Conservation (phyloP, 176 grass and related monocot species). For the Poa annua region DNA sequence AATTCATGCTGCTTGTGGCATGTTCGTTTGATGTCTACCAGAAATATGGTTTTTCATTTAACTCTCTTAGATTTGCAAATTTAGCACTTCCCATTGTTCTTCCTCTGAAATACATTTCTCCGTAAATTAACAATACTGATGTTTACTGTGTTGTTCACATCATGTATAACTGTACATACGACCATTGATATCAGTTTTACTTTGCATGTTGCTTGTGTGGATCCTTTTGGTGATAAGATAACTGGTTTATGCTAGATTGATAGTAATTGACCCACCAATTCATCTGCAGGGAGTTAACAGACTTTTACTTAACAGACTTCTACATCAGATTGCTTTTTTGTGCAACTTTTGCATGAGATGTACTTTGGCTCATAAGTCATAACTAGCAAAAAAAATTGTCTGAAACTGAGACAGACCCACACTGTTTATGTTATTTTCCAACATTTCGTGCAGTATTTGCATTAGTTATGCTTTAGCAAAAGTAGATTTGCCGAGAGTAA, state of each 20-base stretch:
- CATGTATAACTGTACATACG: not conserved
- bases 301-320: not conserved
- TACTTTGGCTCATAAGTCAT: not conserved
- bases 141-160: not conserved
- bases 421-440: not conserved
- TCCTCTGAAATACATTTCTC: not conserved
- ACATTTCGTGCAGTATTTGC: not conserved
- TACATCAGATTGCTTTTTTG: conserved; percentile 9
- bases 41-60: conserved; percentile 1
- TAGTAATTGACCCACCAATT: conserved; percentile 4
- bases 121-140: not conserved
- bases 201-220: not conserved
- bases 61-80: conserved; percentile 1
- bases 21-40: not conserved
- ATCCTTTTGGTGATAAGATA: not conserved
- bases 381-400: conserved; percentile 26
- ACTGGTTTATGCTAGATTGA: not conserved
- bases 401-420: conserved; percentile 12
- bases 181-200: not conserved
- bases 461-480: not conserved
- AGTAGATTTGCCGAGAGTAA: conserved; percentile 10
- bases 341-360: not conserved
- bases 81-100: not conserved
- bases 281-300: conserved; percentile 12
- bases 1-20: conserved; percentile 15